These are phyloP conservation scores for Candida glucosophila DNA, from an alignment of 1,139 yeast genomes.

Conservation along the genomic window DNA sequence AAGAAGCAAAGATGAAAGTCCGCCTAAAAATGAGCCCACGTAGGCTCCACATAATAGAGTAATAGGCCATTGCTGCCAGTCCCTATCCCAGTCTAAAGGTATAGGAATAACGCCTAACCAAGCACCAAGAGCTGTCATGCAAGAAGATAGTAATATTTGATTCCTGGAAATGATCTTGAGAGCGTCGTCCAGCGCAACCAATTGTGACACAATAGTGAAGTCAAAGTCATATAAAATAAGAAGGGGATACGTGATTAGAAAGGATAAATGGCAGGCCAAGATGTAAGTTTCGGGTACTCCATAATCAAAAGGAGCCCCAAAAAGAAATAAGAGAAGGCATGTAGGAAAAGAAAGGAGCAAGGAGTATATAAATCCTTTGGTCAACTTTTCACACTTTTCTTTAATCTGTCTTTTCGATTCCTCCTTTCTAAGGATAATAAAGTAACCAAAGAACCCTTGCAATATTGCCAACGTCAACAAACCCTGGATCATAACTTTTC, in stretches of 20 bases:
- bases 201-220: slow-evolving; percentile 19
- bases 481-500: slow-evolving; percentile 19
- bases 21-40: slow-evolving; percentile 59
- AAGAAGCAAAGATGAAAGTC: slow-evolving; percentile 8
- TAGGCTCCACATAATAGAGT: slow-evolving; percentile 80
- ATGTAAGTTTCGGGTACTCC: slow-evolving; percentile 51
- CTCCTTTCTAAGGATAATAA: slow-evolving; percentile 13
- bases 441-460: slow-evolving; percentile 21
- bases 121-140: slow-evolving; percentile 60
- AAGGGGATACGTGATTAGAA: slow-evolving; percentile 57
- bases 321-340: slow-evolving; percentile 46
- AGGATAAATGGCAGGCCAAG: slow-evolving; percentile 57
- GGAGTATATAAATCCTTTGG: too few species aligned
- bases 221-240: slow-evolving; percentile 53
- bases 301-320: slow-evolving; percentile 78
- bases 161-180: slow-evolving; percentile 20
- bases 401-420: slow-evolving; percentile 13
- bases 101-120: slow-evolving; percentile 94
- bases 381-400: slow-evolving; percentile 15
- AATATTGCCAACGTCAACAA: slow-evolving; percentile 15
- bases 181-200: slow-evolving; percentile 16
- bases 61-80: slow-evolving; percentile 97
- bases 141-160: slow-evolving; percentile 30
- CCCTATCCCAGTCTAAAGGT: slow-evolving; percentile 96
- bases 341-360: slow-evolving; percentile 43